Conservation (phyloP, 2,329 filamentous ascomycete genomes). For the Hirsutella rhossiliensis region DNA sequence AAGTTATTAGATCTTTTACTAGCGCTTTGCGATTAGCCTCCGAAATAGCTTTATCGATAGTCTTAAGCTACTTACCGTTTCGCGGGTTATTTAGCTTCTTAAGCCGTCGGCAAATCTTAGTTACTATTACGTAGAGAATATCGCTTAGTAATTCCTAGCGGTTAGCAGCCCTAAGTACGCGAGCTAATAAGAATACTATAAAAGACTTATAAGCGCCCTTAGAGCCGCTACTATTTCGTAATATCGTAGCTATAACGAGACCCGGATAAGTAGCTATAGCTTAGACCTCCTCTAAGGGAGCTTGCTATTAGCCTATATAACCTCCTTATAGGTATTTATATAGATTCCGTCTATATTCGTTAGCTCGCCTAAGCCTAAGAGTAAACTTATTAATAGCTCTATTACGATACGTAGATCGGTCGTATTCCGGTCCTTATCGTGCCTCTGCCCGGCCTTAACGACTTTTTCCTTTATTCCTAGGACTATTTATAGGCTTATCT, state of each 20-base stretch:
- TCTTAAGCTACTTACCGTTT: background rate
- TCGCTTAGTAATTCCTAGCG: slow-evolving; percentile 9
- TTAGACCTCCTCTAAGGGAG: slow-evolving; percentile 1
- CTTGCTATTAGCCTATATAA: background rate
- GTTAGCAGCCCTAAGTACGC: slow-evolving; percentile 16
- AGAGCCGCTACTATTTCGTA: slow-evolving; percentile 8
- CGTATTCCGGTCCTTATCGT: slow-evolving; percentile 35
- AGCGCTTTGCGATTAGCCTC: background rate
- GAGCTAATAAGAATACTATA: slow-evolving; percentile 32
- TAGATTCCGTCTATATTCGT: slow-evolving; percentile 19
- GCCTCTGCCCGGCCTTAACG: slow-evolving; percentile 22
- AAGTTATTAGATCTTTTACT: background rate
- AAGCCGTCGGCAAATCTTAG: slow-evolving; percentile 31
- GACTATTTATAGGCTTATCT: slow-evolving; percentile 16
- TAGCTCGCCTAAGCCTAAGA: slow-evolving; percentile 23
- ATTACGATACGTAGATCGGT: slow-evolving; percentile 37
- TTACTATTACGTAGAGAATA: slow-evolving; percentile 24
- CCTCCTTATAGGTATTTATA: slow-evolving; percentile 41
- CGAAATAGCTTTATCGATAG: background rate
- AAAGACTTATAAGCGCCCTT: slow-evolving; percentile 33
- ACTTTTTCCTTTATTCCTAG: slow-evolving; percentile 9
- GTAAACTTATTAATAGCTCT: slow-evolving; percentile 28
- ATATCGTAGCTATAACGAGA: slow-evolving; percentile 2
- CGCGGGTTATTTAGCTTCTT: slow-evolving; percentile 21
- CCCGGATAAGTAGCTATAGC: slow-evolving; percentile 6